A percentile compares a stretch with the other conserved stretches of the same genome.
phyloP scores from a whole-genome alignment of 164 flowering plant species.

The Dillenia turbinata region DNA sequence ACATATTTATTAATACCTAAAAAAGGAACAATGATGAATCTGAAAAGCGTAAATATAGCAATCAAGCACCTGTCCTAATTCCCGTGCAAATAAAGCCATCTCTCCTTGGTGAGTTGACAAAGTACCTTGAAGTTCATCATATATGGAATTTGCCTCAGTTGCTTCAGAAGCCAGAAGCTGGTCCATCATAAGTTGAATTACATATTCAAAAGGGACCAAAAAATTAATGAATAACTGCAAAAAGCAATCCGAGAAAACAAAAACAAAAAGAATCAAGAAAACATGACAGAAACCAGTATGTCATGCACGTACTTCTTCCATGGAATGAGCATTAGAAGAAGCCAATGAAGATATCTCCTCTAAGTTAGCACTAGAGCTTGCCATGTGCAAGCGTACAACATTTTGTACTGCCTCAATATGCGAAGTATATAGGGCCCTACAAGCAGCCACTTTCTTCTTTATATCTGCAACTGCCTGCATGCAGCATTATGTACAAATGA shows the following conservation, averaged over 20 bases:
- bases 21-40: no score
- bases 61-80: constrained; percentile 66
- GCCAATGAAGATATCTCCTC: constrained; percentile 69
- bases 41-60: not conserved
- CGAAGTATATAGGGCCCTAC: constrained; percentile 58
- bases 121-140: constrained; percentile 62
- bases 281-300: no score
- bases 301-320: constrained; percentile 51
- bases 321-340: constrained; percentile 39
- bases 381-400: constrained; percentile 82
- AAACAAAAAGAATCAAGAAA: not conserved
- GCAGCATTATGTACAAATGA: not conserved
- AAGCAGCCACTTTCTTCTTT: constrained; percentile 57
- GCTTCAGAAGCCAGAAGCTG: constrained; percentile 59
- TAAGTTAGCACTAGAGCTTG: constrained; percentile 59
- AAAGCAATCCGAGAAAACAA: not conserved
- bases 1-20: no score
- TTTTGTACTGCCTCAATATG: constrained; percentile 88
- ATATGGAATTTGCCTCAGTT: constrained; percentile 48
- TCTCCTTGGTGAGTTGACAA: constrained; percentile 78
- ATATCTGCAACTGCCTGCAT: constrained; percentile 54
- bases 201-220: not conserved
- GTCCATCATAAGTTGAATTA: not conserved
- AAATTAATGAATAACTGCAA: not conserved
- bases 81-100: constrained; percentile 73